Base-by-base conservation (phyloP, 2,329 filamentous ascomycete genomes). In the Gnomoniopsis smithogilvyi region DNA sequence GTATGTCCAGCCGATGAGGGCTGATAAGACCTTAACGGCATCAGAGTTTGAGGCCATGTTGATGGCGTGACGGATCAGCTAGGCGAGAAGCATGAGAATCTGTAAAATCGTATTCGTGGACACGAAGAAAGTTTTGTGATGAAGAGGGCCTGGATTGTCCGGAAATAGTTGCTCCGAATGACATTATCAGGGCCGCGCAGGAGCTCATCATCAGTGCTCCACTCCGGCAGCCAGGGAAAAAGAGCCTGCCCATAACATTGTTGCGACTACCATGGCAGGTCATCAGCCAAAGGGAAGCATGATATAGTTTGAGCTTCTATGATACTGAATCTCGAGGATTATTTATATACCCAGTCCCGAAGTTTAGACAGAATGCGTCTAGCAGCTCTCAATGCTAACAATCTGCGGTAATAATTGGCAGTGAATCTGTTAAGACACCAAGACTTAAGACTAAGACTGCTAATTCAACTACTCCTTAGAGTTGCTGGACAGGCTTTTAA, bases 1-100 rank as follows among this genome's bases (percentile, higher is more conserved):
- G 50, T 58, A 58, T 1, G 56, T 33, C 56, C 56, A 58, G 2
- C 56, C 56, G 33, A 58, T 46, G 43, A 58, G 22, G 50, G 41
- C 21, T 41, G 56, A 58, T n/a, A 58, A 10, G 10, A 49, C 51
- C 50, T 48, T 48, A 19, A 53, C 17, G 24, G 56, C n/a, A 26
- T 21, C n/a, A 19, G 17, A 19, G 4, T 17, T 19, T 19, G 10
- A 19, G 10, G 43, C 43, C 43, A 46, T 46, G 17, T 46, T 46
- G 43, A 6, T 11, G 43, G 19, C 17, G 14, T 8, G 11, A 11
- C 12, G n/a, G 14, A 46, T 46, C 36, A 11, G 12, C 4, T 41
- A 15, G 36, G 12, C 36, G 6, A 14, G 7, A 41, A 41, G 11
- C 36, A 41, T 41, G 36, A 41, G 36, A n/a, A 12, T 41, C 36